These are phyloP conservation scores for Trypanosoma avium DNA, from an alignment of 208 protist genomes.

Conservation along the genomic window DNA sequence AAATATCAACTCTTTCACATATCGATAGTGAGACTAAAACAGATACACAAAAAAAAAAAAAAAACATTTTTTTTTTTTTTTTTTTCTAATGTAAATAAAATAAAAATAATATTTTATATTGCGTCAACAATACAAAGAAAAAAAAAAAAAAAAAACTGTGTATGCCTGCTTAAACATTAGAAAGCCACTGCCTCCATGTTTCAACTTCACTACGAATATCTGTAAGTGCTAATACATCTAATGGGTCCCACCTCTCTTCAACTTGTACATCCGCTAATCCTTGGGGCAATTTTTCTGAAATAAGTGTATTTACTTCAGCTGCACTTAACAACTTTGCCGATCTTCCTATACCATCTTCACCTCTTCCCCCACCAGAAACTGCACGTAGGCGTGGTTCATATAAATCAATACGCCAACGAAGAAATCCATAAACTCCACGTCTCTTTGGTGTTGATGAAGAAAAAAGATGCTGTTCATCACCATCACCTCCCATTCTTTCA, in stretches of 20 bases:
- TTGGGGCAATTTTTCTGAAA: slow-evolving; percentile 43
- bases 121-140: neutral
- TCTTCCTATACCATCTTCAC: slow-evolving; percentile 14
- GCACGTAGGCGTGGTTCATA: slow-evolving; percentile 46
- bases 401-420: slow-evolving; percentile 75
- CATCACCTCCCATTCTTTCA: slow-evolving; percentile 8
- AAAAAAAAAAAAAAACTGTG: neutral
- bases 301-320: slow-evolving; percentile 47
- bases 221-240: slow-evolving; percentile 48
- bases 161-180: slow-evolving; percentile 37
- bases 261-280: slow-evolving; percentile 54
- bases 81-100: neutral
- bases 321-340: slow-evolving; percentile 35
- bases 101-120: neutral
- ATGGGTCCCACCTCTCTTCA: slow-evolving; percentile 45
- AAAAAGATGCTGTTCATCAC: slow-evolving; percentile 5
- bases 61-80: neutral
- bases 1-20: too few species aligned
- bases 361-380: neutral
- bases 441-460: slow-evolving; percentile 33
- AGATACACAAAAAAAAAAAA: slow-evolving; percentile 4
- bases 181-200: slow-evolving; percentile 70
- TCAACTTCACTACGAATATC: slow-evolving; percentile 63
- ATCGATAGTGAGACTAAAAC: too few species aligned
- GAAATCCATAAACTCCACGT: slow-evolving; percentile 64